These are phyloP conservation scores for Talaromyces sp. DNA, from an alignment of 2,329 filamentous ascomycete species.

Conservation along the genomic window DNA sequence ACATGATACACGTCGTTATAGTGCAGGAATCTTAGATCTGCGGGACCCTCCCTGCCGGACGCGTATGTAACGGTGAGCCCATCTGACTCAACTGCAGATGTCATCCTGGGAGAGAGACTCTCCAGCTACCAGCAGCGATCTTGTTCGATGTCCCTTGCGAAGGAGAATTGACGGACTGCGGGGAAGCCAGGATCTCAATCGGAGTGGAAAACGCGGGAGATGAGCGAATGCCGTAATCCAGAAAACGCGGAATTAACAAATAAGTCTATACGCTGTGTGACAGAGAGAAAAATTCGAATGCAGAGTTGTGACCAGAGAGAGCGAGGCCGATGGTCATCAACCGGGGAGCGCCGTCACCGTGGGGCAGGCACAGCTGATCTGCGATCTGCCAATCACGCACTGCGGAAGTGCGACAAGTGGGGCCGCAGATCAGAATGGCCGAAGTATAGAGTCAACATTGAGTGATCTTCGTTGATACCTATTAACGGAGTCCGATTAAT, in stretches of 20 bases:
- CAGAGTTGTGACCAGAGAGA: background rate
- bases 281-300: background rate
- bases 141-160: background rate
- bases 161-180: background rate
- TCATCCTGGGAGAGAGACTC: background rate
- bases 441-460: no score
- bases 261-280: background rate
- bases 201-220: background rate
- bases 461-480: no score
- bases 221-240: background rate
- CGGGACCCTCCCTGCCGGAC: conserved; percentile 43
- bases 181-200: background rate
- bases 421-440: background rate
- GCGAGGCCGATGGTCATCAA: background rate
- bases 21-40: conserved; percentile 76
- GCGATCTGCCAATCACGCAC: background rate
- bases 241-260: background rate
- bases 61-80: conserved; percentile 39
- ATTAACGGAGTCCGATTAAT: background rate
- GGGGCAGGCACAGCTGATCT: background rate
- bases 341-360: background rate
- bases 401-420: background rate
- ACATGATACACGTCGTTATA: conserved; percentile 96
- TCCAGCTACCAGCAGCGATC: background rate
- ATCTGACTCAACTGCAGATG: conserved; percentile 19